A percentile compares a stretch with the other conserved stretches of the same genome.
Conservation (phyloP, 345 rosid genomes). For the Moricandia arvensis region DNA sequence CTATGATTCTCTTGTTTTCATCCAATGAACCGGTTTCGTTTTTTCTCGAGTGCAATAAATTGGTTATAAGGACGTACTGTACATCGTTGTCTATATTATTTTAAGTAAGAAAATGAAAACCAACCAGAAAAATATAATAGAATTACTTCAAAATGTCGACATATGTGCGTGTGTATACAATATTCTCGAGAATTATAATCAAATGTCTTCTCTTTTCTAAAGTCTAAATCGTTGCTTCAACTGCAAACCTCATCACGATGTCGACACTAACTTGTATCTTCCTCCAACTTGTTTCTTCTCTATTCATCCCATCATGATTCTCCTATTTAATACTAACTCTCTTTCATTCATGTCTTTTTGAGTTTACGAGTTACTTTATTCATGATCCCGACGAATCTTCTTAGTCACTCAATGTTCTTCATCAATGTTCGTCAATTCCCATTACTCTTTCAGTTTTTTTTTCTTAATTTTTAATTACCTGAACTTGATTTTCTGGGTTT, state of each 20-base stretch:
- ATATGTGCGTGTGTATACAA: conserved; percentile 27
- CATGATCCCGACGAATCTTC: conserved; percentile 29
- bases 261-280: conserved; percentile 25
- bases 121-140: background rate
- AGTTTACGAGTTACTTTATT: background rate
- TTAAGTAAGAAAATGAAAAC: background rate
- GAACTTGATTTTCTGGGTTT: conserved; percentile 10
- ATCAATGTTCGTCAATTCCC: conserved; percentile 32
- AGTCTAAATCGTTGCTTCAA: conserved; percentile 8
- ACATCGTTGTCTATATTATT: background rate
- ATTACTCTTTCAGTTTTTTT: background rate
- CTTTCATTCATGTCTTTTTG: background rate
- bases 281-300: conserved; percentile 20
- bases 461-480: background rate
- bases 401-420: conserved; percentile 26
- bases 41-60: background rate
- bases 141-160: conserved; percentile 34
- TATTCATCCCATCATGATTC: background rate
- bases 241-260: conserved; percentile 25
- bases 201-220: background rate
- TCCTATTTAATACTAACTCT: background rate
- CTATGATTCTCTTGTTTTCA: background rate
- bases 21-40: background rate
- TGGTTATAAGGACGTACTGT: background rate
- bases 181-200: background rate